Conservation (phyloP, 2,329 filamentous ascomycete species). For the Alternaria gaisen region DNA sequence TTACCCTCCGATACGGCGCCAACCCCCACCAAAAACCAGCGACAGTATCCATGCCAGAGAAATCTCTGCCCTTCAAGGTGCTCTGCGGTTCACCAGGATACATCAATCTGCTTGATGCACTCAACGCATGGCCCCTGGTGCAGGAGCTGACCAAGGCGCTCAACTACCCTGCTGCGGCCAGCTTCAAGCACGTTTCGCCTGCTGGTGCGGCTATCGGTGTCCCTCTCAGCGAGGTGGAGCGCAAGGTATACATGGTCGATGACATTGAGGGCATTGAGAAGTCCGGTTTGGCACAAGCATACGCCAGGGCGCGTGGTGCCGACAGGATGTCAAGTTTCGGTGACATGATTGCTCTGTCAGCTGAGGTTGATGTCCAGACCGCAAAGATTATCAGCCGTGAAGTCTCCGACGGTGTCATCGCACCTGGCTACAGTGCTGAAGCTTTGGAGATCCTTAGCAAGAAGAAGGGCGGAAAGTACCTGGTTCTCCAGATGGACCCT, state of each 20-base stretch:
- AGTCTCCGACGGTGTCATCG: constrained; percentile 96
- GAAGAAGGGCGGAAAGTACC: constrained; percentile 98
- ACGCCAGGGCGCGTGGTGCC: constrained; percentile 91
- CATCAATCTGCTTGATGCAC: constrained; percentile 94
- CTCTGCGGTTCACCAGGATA: constrained; percentile 90
- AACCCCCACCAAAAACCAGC: constrained; percentile 99
- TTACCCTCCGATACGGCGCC: constrained; percentile 89
- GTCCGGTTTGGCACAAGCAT: constrained; percentile 89
- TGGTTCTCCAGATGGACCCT: constrained; percentile 93
- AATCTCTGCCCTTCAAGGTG: constrained; percentile 90
- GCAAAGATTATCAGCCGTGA: constrained; percentile 98
- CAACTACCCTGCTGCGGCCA: constrained; percentile 87
- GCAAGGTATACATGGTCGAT: constrained; percentile 98
- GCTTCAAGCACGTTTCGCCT: constrained; percentile 97
- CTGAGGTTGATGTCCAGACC: constrained; percentile 81
- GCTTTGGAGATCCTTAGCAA: constrained; percentile 92
- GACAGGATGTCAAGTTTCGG: constrained; percentile 99
- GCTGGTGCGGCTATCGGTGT: constrained; percentile 94
- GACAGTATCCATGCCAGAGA: constrained; percentile 77
- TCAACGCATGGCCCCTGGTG: constrained; percentile 96
- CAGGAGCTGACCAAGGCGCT: constrained; percentile 94
- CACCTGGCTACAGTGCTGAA: constrained; percentile 83
- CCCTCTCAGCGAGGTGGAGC: constrained; percentile 84
- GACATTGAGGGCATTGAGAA: constrained; percentile 89
- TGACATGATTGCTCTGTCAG: constrained; percentile 92